These are phyloP conservation scores for Conticribra weissflogii DNA, from an alignment of 108 stramenopile species.

Conservation along the genomic window DNA sequence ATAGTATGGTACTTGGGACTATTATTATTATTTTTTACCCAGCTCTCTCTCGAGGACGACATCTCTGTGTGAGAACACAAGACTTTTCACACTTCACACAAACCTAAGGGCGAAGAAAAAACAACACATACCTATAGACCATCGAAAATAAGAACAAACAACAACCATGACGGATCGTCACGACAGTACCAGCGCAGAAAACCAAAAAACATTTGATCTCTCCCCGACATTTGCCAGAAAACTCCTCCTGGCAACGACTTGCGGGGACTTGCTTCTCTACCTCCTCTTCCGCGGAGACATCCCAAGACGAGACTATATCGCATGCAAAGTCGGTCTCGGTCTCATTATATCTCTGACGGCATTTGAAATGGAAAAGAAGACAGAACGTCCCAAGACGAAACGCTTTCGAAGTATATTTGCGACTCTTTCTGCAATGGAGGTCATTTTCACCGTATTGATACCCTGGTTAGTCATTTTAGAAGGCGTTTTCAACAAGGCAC, in stretches of 20 bases:
- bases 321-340: conserved; percentile 12
- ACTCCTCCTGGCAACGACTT: conserved; percentile 10
- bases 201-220: background rate
- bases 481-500: conserved; percentile 16
- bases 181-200: background rate
- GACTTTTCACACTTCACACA: too few species aligned
- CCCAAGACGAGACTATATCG: conserved; percentile 27
- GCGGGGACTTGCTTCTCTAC: conserved; percentile 9
- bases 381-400: conserved; percentile 2
- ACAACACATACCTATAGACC: too few species aligned
- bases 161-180: background rate
- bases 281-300: conserved; percentile 17
- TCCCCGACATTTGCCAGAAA: background rate
- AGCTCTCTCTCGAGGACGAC: too few species aligned
- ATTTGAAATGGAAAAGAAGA: conserved; percentile 23
- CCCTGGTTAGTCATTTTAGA: conserved; percentile 36
- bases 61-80: too few species aligned
- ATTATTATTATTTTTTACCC: too few species aligned
- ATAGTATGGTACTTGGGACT: too few species aligned
- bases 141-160: too few species aligned
- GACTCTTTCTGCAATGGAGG: conserved; percentile 19
- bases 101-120: too few species aligned
- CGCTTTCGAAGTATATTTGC: conserved; percentile 27
- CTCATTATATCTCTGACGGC: conserved; percentile 5
- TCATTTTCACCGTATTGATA: conserved; percentile 26